phyloP scores from a whole-genome alignment of 2,329 filamentous ascomycete species.

The Claviceps digitariae region DNA sequence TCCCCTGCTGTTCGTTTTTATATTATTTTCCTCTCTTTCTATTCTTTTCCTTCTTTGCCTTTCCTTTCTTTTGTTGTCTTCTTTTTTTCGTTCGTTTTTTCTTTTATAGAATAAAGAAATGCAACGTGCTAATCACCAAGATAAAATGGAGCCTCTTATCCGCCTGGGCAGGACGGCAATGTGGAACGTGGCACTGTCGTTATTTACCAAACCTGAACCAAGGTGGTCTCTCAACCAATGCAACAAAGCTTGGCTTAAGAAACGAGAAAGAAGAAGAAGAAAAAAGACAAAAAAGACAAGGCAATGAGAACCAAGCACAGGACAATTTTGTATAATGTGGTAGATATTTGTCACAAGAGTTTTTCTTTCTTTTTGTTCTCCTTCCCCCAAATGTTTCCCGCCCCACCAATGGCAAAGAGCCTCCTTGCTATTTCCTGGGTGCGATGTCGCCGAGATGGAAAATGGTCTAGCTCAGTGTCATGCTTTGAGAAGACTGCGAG shows the following conservation, averaged over 20 bases:
- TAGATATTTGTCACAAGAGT: slow-evolving; percentile 3
- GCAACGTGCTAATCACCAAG: slow-evolving; percentile 1
- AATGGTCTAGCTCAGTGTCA: slow-evolving; percentile 2
- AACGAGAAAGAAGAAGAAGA: not conserved
- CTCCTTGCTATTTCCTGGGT: slow-evolving; percentile 1
- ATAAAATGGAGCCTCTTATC: slow-evolving; percentile 1
- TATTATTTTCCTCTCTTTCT: not conserved
- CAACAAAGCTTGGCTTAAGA: not conserved
- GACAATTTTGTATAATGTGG: slow-evolving; percentile 1
- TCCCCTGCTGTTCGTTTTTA: slow-evolving; percentile 3
- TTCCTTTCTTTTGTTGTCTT: not conserved
- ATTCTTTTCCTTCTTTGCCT: too few species aligned
- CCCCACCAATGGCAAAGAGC: not conserved
- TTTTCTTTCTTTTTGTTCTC: not conserved
- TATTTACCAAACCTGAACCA: slow-evolving; percentile 3
- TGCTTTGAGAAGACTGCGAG: not conserved
- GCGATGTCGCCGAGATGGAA: slow-evolving; percentile 1
- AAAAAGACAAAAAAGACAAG: not conserved
- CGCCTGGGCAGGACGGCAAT: not conserved
- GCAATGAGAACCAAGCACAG: slow-evolving; percentile 3
- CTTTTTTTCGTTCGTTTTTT: not conserved
- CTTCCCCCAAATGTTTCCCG: not conserved
- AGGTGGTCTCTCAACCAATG: not conserved
- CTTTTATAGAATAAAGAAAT: slow-evolving; percentile 1
- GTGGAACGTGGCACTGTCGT: slow-evolving; percentile 2